These are phyloP conservation scores for Rhododendron vialii DNA, from an alignment of 148 eudicot genomes.

Conservation along the genomic window DNA sequence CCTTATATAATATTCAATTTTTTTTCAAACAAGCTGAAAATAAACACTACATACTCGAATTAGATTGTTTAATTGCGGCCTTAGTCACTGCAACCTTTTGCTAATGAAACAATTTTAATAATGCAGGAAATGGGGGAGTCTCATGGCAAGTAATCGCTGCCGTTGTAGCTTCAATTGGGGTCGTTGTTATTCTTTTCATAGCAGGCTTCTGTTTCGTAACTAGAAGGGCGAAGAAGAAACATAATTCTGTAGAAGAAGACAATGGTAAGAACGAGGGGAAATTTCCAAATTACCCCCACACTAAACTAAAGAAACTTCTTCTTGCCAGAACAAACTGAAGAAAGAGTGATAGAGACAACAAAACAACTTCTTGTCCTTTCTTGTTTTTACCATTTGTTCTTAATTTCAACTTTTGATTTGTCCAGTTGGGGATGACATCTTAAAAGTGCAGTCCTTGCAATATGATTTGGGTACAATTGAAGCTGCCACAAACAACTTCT, in stretches of 20 bases:
- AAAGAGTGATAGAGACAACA: background rate
- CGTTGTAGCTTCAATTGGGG: background rate
- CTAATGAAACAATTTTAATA: background rate
- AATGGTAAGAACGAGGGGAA: background rate
- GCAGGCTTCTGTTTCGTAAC: background rate
- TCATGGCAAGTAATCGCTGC: background rate
- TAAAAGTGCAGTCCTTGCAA: background rate
- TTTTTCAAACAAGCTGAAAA: background rate
- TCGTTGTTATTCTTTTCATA: background rate
- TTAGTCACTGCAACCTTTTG: background rate
- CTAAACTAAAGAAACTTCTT: background rate
- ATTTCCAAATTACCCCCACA: background rate
- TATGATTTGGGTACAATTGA: background rate
- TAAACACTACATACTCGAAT: too few species aligned
- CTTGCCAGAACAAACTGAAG: background rate
- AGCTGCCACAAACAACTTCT: constrained; percentile 10
- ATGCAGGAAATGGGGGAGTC: background rate
- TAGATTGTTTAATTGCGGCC: too few species aligned
- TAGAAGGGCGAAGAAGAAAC: background rate
- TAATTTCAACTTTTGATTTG: background rate
- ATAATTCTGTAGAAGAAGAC: background rate
- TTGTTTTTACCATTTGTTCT: background rate
- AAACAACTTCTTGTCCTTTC: background rate
- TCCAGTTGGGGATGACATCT: background rate
- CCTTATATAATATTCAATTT: too few species aligned